A percentile compares a stretch with the other conserved stretches of the same genome.
Conservation (phyloP, 2,329 filamentous ascomycete species). For the Ophiostoma australiae region DNA sequence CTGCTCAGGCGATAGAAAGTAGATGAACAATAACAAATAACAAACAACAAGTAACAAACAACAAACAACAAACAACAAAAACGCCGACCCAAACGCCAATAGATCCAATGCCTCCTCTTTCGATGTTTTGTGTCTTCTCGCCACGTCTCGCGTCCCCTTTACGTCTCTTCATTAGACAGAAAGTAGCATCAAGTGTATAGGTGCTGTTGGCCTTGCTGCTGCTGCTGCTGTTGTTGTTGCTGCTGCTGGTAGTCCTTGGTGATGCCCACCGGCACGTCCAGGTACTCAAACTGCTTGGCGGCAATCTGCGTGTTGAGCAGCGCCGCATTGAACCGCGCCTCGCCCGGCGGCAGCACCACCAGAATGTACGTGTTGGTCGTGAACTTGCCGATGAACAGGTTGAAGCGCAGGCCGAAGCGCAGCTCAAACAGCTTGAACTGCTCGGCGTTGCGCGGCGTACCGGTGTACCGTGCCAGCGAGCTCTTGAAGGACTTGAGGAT, state of each 20-base stretch:
- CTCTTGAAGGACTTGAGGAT: slow-evolving; percentile 99
- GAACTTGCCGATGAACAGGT: slow-evolving; percentile 90
- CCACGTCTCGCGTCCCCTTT: not conserved
- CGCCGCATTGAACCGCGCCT: slow-evolving; percentile 85
- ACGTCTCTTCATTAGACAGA: not conserved
- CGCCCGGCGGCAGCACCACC: slow-evolving; percentile 83
- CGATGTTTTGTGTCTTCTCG: not conserved
- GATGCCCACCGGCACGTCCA: slow-evolving; percentile 50
- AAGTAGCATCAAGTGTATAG: not conserved
- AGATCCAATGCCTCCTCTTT: slow-evolving; percentile 8
- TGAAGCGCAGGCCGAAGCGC: slow-evolving; percentile 72
- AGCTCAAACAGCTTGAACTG: slow-evolving; percentile 78
- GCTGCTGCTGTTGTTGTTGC: slow-evolving; percentile 14
- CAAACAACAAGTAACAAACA: no score
- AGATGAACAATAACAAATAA: not conserved
- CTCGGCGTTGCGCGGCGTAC: slow-evolving; percentile 73
- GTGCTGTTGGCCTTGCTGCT: slow-evolving; percentile 6
- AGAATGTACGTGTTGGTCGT: slow-evolving; percentile 98
- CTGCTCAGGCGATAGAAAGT: slow-evolving; percentile 8
- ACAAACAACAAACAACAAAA: not conserved
- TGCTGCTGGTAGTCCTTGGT: slow-evolving; percentile 27
- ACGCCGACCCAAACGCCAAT: not conserved
- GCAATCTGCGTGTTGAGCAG: slow-evolving; percentile 87
- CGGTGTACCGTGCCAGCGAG: slow-evolving; percentile 67
- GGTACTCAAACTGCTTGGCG: slow-evolving; percentile 69